phyloP scores from a whole-genome alignment of 805 yeast species.

The Lipomyces starkeyi region DNA sequence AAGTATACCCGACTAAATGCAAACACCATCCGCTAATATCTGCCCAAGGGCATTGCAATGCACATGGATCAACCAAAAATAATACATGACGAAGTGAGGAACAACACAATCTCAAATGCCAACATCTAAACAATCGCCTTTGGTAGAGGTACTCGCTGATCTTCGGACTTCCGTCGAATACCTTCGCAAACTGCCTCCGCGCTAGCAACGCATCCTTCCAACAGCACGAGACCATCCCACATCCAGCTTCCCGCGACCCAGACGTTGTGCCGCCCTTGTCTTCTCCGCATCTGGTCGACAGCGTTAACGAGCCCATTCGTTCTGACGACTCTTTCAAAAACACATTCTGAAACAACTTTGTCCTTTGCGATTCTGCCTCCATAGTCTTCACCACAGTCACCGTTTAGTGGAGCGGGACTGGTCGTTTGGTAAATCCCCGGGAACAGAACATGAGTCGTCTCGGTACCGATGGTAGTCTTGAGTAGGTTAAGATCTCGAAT shows the following conservation, averaged over 20 bases:
- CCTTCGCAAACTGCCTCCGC: constrained; percentile 28
- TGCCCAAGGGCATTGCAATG: neutral
- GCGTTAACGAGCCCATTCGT: constrained; percentile 26
- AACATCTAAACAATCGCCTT: neutral
- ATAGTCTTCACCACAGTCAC: neutral
- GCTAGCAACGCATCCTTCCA: constrained; percentile 33
- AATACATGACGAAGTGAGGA: neutral
- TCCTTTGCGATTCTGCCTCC: constrained; percentile 29
- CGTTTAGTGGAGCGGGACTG: constrained; percentile 19
- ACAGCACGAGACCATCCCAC: constrained; percentile 35
- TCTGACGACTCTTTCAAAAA: constrained; percentile 32
- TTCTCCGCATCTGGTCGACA: constrained; percentile 23
- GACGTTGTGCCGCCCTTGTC: constrained; percentile 31
- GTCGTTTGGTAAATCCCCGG: constrained; percentile 35
- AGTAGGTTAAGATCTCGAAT: constrained; percentile 32
- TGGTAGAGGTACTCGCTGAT: neutral
- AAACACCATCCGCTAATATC: neutral
- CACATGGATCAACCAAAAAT: neutral
- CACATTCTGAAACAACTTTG: constrained; percentile 19
- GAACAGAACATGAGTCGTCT: constrained; percentile 30
- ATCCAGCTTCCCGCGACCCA: constrained; percentile 36
- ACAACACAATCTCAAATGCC: neutral
- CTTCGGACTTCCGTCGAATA: constrained; percentile 15
- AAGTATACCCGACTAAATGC: too few relatives aligned
- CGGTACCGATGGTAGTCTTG: constrained; percentile 15